Percentiles rank a stretch among this genome's conserved stretches.
These are phyloP conservation scores for Talaromyces marneffei DNA, from an alignment of 2,329 filamentous ascomycete species.

Conservation along the genomic window DNA sequence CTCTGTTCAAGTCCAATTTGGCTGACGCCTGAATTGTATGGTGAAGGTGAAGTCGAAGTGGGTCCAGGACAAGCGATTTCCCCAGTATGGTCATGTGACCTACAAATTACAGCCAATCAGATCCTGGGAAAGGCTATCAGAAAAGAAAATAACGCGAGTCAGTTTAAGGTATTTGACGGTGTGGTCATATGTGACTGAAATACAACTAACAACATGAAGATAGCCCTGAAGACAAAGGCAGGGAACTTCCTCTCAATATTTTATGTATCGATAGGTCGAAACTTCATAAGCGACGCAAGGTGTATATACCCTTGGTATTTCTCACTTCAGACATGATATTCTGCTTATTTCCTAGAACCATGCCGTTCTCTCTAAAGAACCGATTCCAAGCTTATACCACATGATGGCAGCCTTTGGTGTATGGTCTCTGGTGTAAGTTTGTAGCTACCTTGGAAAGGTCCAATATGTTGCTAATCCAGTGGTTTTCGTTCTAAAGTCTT, in stretches of 20 bases:
- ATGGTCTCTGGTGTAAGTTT: background rate
- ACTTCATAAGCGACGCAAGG: background rate
- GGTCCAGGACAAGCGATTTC: background rate
- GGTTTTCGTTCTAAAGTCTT: background rate
- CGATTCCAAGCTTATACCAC: background rate
- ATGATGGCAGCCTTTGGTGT: background rate
- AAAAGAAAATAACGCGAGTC: background rate
- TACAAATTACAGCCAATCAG: background rate
- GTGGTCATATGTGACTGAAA: background rate
- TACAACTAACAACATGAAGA: background rate
- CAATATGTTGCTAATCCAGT: background rate
- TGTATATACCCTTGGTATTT: too few relatives aligned
- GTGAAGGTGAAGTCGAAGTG: constrained; percentile 2
- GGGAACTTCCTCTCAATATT: background rate
- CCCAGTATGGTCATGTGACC: background rate
- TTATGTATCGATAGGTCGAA: background rate
- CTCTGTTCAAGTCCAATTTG: background rate
- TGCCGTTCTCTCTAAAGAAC: background rate
- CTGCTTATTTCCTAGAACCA: background rate
- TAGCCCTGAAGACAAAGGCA: background rate
- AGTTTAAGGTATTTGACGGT: background rate
- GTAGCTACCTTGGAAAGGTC: too few relatives aligned
- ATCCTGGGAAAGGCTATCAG: background rate
- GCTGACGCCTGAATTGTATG: background rate
- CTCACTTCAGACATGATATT: background rate